Conservation (phyloP, 148 eudicot species). For the Heliamphora exappendiculata region DNA sequence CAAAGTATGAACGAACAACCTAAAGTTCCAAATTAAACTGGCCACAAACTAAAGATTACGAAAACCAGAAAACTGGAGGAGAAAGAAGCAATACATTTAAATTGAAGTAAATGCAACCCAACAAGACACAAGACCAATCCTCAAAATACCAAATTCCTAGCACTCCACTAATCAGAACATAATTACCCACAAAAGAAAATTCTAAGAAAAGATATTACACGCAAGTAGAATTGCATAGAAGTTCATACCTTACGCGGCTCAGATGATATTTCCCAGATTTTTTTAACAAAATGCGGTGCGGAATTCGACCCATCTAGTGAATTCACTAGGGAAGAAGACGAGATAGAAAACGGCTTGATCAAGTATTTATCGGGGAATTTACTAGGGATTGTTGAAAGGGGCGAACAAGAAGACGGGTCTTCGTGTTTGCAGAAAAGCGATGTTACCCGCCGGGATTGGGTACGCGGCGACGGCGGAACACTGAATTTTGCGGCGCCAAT, state of each 20-base stretch:
- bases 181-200: background rate
- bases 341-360: background rate
- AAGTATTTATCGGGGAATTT: background rate
- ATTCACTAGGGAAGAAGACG: constrained; percentile 2
- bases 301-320: constrained; percentile 8
- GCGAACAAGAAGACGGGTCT: background rate
- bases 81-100: background rate
- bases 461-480: background rate
- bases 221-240: background rate
- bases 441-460: constrained; percentile 19
- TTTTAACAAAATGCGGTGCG: background rate
- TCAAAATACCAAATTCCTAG: background rate
- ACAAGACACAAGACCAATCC: background rate
- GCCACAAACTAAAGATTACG: background rate
- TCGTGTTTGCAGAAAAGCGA: constrained; percentile 7
- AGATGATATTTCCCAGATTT: background rate
- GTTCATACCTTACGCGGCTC: constrained; percentile 6
- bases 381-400: background rate
- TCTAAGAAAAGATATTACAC: background rate
- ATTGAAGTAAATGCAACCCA: too few relatives aligned
- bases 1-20: background rate
- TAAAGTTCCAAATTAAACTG: background rate
- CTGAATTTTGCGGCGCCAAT: constrained; percentile 18
- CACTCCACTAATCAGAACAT: background rate
- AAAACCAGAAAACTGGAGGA: background rate